These are phyloP conservation scores for Monosporascus cannonballus DNA, from an alignment of 2,329 filamentous ascomycete species.

Conservation along the genomic window DNA sequence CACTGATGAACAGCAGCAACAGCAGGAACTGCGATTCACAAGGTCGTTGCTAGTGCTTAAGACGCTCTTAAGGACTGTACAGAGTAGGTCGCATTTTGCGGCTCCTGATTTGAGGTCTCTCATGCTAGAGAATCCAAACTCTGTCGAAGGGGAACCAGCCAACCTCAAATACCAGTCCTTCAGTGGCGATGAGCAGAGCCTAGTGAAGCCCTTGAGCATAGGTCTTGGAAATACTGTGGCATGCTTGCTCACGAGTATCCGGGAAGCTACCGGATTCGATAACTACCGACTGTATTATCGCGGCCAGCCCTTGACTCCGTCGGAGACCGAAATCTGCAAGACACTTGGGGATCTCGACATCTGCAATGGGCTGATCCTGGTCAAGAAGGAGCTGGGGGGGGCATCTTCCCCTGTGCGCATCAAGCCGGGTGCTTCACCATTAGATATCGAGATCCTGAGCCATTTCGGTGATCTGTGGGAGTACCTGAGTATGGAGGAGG, in stretches of 20 bases:
- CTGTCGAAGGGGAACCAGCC: slow-evolving; percentile 56
- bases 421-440: slow-evolving; percentile 46
- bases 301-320: slow-evolving; percentile 59
- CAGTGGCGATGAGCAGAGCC: slow-evolving; percentile 52
- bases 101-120: slow-evolving; percentile 50
- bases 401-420: slow-evolving; percentile 36
- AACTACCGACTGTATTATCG: slow-evolving; percentile 69
- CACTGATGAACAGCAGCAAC: slow-evolving; percentile 40
- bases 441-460: slow-evolving; percentile 74
- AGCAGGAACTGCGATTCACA: slow-evolving; percentile 58
- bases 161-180: slow-evolving; percentile 71
- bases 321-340: slow-evolving; percentile 50
- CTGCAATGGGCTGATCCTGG: slow-evolving; percentile 57
- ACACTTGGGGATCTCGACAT: slow-evolving; percentile 65
- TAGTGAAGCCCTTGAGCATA: slow-evolving; percentile 57
- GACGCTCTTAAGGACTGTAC: slow-evolving; percentile 61
- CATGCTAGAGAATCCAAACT: slow-evolving; percentile 44
- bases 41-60: slow-evolving; percentile 64
- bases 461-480: slow-evolving; percentile 82
- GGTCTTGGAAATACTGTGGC: slow-evolving; percentile 65
- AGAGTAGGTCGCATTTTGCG: slow-evolving; percentile 53
- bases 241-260: slow-evolving; percentile 62
- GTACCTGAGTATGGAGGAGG: slow-evolving; percentile 69
- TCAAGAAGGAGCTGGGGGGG: slow-evolving; percentile 51
- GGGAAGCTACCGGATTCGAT: slow-evolving; percentile 65